Percentiles rank a stretch among this genome's conserved stretches.
Conservation (phyloP, 306 rosid species). For the Cicer bijugum region DNA sequence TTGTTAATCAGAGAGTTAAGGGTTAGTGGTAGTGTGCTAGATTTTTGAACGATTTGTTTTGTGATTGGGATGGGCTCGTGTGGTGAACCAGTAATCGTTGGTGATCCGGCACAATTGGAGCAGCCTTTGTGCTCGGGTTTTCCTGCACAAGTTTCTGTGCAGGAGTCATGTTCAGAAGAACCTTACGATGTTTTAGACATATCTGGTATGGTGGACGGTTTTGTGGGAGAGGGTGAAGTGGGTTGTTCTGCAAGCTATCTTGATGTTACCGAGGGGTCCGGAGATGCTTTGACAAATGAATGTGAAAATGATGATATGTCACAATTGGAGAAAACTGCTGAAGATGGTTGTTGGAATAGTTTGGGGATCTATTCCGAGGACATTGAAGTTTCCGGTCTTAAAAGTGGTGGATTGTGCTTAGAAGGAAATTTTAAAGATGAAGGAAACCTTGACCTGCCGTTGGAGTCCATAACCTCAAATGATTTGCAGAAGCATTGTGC, state of each 20-base stretch:
- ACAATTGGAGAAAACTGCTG: conserved; percentile 36
- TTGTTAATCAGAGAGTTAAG: conserved; percentile 42
- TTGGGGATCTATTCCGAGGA: conserved; percentile 44
- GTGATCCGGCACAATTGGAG: conserved; percentile 44
- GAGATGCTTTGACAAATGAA: conserved; percentile 48
- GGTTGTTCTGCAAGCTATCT: conserved; percentile 45
- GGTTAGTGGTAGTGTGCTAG: conserved; percentile 43
- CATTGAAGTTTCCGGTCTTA: conserved; percentile 39
- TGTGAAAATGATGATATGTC: conserved; percentile 47
- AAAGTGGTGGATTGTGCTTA: conserved; percentile 26
- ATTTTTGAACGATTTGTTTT: conserved; percentile 43
- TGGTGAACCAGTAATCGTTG: conserved; percentile 58
- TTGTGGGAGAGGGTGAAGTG: conserved; percentile 37
- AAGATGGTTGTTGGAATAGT: conserved; percentile 43
- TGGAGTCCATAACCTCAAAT: conserved; percentile 36
- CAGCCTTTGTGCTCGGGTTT: conserved; percentile 54
- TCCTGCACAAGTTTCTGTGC: conserved; percentile 54
- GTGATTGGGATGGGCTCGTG: conserved; percentile 67
- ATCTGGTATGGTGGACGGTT: conserved; percentile 37
- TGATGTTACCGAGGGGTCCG: conserved; percentile 43
- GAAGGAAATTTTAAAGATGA: conserved; percentile 48
- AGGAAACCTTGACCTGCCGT: conserved; percentile 44
- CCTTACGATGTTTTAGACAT: conserved; percentile 43
- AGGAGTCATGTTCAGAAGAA: conserved; percentile 50
- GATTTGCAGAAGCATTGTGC: conserved; percentile 42